A percentile compares a stretch with the other conserved stretches of the same genome.
These are phyloP conservation scores for Plasmodium knowlesi DNA, from an alignment of 169 alveolate species.

Conservation along the genomic window DNA sequence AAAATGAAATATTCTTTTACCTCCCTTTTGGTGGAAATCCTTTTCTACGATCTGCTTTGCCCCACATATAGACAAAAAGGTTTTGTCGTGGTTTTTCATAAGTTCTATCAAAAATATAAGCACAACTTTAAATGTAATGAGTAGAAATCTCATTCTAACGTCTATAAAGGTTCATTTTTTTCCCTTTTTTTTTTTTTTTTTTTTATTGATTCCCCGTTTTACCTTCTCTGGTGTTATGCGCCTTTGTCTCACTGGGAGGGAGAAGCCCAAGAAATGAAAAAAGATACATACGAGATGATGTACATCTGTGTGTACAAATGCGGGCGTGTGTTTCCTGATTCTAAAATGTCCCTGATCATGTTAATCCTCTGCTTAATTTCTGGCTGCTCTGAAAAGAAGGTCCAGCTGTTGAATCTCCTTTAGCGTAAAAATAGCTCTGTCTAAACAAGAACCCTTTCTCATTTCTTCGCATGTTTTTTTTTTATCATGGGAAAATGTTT, in stretches of 20 bases:
- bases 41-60: not conserved
- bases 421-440: not conserved
- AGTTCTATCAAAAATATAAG: constrained; percentile 6
- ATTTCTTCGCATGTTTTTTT: not conserved
- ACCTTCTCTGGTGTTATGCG: not conserved
- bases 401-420: not conserved
- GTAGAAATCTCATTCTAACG: constrained; percentile 25
- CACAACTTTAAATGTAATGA: not conserved
- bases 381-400: not conserved
- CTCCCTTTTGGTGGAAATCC: not conserved
- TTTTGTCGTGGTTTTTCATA: constrained; percentile 5
- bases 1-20: not conserved
- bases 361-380: not conserved
- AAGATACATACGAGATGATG: not conserved
- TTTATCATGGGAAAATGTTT: not conserved
- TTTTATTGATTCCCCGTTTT: no score
- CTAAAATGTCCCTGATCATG: not conserved
- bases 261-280: not conserved
- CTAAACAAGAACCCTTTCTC: not conserved
- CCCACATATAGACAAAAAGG: not conserved
- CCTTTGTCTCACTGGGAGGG: not conserved
- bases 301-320: not conserved
- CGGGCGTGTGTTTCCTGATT: not conserved
- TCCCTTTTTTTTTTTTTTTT: not conserved
- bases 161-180: not conserved